Base-by-base conservation (phyloP, 148 eudicot genomes). In the Cornus controversa region DNA sequence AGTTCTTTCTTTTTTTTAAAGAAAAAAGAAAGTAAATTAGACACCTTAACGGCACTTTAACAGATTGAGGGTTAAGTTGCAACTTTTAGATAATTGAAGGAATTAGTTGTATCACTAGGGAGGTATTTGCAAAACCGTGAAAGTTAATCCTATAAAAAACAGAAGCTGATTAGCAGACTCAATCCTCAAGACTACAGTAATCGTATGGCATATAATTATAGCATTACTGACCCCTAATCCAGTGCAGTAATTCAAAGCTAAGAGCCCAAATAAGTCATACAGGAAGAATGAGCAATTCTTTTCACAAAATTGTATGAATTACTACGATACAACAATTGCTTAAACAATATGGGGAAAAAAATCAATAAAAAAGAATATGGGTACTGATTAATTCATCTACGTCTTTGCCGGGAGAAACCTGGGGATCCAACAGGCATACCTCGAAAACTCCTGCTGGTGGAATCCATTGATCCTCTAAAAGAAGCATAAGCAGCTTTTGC, bases 401-500 rank as follows among this genome's bases (percentile, higher is more conserved):
- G 95, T 70, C 92, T 88, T 18, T 88, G 90, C 80, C 91, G 86
- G 66, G 96, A 82, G 84, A 75, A 82, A 74, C 88, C 82, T 7
- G 91, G 94, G 73, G 96, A 87, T 54, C 78, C 87, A 76, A 82
- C 75, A 14, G 83, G 84, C 13, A 83, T 27, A 70, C 84, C 81
- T 80, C 86, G 85, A 78, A 81, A 88, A 77, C 45, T 86, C 79
- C 82, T 88, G 86, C 87, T 85, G 7, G 95, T 94, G 67, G 98
- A 89, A 78, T 87, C 95, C 74, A 82, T 77, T 34, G 93, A 73
- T 23, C 89, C 93, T 84, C 92, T 89, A 45, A 90, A 87, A 65
- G 96, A 89, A 15, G 92, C 91, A 88, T 92, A 92, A 8, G 95
- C 94, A 72, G 90, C 85, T 87, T 84, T 86, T 20, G 91, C 91